Evolutionary conservation across 2,329 filamentous ascomycete genomes (phyloP), one percentile per base, ranked within the genome.

Genomic region (Phyllosticta capitalensis): DNA sequence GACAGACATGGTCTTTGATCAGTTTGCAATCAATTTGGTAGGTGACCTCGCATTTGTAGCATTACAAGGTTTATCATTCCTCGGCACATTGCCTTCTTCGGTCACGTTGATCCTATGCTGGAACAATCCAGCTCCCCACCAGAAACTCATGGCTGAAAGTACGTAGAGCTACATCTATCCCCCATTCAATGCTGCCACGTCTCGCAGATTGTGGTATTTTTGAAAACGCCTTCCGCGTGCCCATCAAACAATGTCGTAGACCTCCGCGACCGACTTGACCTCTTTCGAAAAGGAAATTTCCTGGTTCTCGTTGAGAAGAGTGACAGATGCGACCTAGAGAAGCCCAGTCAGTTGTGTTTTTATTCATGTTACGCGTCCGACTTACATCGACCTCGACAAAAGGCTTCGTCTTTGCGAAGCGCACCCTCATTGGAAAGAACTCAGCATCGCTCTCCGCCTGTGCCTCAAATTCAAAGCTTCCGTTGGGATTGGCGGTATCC

Each of bases 401-500:
- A 26, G 94, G 92, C 61, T 82, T 84, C 50, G 84, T 82, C 81
- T 95, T 96, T 64, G 84, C 86, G 76, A 99, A 99, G 58, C 86
- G 83, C 62, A 97, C 86, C 58, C 83, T 87, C 92, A 99, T 97
- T 1, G 94, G 94, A 85, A 99, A 99, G 78, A 97, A 97, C 67
- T 96, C 92, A 60, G 90, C 87, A 71, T 97, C 94, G 65, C 92
- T 89, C 59, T 85, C 83, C 10, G 89, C 89, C 72, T 89, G 85
- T 1, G 91, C 90, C 75, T 97, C 94, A 65, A 99, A 97, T 73
- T 99, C 94, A 69, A 99, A 97, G 53, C 89, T 87, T 19, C 94
- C 94, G 49, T 80, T 91, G 19, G 86, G 77, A 71, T 94, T 96
- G 61, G 87, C 86, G 55, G 90, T 86, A 68, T 92, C 88, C 49